Evolutionary conservation across 192 early-diverging fungal genomes (phyloP), one percentile per base, ranked within the genome.

Genomic region (Mortierella claussenii): DNA sequence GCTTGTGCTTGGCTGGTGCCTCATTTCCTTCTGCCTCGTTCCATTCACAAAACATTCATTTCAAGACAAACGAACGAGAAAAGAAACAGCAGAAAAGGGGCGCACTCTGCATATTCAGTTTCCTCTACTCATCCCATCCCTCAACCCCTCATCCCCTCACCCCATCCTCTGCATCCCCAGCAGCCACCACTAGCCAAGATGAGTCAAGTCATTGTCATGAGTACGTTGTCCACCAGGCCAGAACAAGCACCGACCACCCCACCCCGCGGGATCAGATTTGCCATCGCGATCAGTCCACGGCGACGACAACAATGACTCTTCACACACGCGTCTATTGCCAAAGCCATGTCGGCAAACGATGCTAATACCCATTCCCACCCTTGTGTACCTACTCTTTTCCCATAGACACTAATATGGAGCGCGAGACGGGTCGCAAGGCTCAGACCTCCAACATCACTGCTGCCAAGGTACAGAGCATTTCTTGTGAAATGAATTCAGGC

Each of bases 381-480:
- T 55, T 5, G 24, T 18, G 50, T 52, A 30, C 28, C 1, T 13
- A 33, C 3, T 36, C 55, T 45, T 26, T 52, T 48, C 17, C 47
- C 12, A 3, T 79, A 90, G 88, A 95, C 79, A 94, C 90, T 50
- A 93, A 89, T 83, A 89, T 90, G 87, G 91, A 99, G 85, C 87
- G 97, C 74, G 96, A 99, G 83, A 90, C 86, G 71, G 97, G 97
- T 18, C 91, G 94, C 76, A 97, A 96, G 81, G 97, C 97, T 52
- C 97, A 99, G 79, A 83, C 91, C 80, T 97, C 96, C 71, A 99
- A 99, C 85, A 98, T 99, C 78, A 91, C 91, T 49, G 96, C 97
- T 17, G 96, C 96, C 66, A 99, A 99, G 91, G 94, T 95, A 82
- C 32, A 37, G 3, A 17, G 13, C 26, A 8, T 36, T 55, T 21